Base-by-base conservation (phyloP, 1,139 yeast genomes). In the Suhomyces panamericanus region DNA sequence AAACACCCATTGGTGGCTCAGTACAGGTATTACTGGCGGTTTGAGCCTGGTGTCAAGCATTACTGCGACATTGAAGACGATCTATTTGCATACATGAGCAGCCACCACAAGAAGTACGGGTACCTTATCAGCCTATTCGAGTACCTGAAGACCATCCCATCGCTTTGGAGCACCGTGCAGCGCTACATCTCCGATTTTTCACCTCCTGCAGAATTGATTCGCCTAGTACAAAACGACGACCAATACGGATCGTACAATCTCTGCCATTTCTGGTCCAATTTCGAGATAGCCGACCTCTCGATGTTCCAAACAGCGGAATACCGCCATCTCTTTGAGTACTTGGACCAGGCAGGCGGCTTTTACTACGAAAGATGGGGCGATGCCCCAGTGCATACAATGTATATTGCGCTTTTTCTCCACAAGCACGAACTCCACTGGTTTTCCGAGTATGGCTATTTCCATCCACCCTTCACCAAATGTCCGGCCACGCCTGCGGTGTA, bases 311-410 rank as follows among this genome's bases (percentile, higher is more conserved):
- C 55, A 34, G 44, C 47, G 1, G 48, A 55, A 12, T 69, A 69
- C 50, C 49, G 56, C 12, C 48, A 51, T 3, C 62, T 57, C 41
- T 69, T 69, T 43, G 46, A 59, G 10, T 59, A 51, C 41, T 54
- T 69, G 39, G 74, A 69, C 49, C 16, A 32, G 7, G 43, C 53
- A 4, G 75, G 74, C 1, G 74, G 75, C 15, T 68, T 69, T 47
- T 69, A 50, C 49, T 69, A 70, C 48, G 74, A 69, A 50, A 51
- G 75, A 37, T 70, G 75, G 75, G 75, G 75, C 6, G 75, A 69
- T 50, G 75, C 74, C 1, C 75, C 75, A 0, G 55, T 70, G 10
- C 74, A 69, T 50, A 51, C 70, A 0, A 51, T 69, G 30, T 70
- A 63, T 4, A 53, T 66, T 12, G 58, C 64, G 35, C 46, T 60